Conservation (phyloP, 169 alveolate species). For the Theileria parva region DNA sequence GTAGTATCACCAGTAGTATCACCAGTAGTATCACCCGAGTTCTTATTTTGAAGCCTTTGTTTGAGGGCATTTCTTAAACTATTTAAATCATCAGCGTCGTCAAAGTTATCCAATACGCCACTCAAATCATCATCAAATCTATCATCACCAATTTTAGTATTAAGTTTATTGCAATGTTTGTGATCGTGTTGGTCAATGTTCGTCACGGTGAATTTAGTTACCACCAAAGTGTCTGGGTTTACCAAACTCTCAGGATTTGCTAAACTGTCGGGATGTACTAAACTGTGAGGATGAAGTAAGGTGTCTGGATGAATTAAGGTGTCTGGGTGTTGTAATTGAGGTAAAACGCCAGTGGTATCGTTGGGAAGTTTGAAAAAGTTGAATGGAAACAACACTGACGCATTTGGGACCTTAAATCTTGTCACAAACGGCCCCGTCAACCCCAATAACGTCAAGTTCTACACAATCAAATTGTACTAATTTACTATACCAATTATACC, state of each 20-base stretch:
- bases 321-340: not conserved
- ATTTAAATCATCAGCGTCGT: not conserved
- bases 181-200: not conserved
- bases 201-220: not conserved
- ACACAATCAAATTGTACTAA: not conserved
- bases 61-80: not conserved
- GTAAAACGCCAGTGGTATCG: not conserved
- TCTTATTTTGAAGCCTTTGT: not conserved
- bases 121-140: not conserved
- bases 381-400: slow-evolving; percentile 12
- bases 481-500: no score
- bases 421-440: not conserved
- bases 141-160: not conserved
- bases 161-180: not conserved
- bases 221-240: not conserved
- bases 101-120: not conserved
- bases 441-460: not conserved
- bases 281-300: no score
- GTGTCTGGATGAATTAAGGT: no score
- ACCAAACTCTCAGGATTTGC: no score
- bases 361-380: slow-evolving; percentile 4
- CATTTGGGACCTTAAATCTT: not conserved
- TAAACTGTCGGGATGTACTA: no score
- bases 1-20: not conserved
- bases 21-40: not conserved